Conservation (phyloP, 805 yeast genomes). For the Ogataea methylovora region DNA sequence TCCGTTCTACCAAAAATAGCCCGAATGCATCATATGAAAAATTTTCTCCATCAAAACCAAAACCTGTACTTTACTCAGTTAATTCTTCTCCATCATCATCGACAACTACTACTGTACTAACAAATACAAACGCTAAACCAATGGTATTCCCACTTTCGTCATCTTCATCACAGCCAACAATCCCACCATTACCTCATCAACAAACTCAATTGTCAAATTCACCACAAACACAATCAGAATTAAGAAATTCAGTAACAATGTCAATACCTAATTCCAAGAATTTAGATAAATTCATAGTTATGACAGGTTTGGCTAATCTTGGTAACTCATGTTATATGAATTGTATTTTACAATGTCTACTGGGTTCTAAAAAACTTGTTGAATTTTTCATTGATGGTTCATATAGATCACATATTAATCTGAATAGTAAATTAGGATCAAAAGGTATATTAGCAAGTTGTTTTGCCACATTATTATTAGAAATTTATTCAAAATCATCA, state of each 20-base stretch:
- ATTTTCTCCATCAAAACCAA: conserved; percentile 14
- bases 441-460: conserved; percentile 69
- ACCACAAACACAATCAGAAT: no score
- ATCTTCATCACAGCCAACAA: conserved; percentile 7
- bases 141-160: neutral
- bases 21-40: conserved; percentile 1
- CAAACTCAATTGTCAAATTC: neutral
- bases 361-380: conserved; percentile 62
- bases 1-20: neutral
- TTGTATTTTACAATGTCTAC: conserved; percentile 78
- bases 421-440: conserved; percentile 68
- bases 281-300: conserved; percentile 20
- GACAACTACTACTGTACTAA: neutral
- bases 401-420: conserved; percentile 62
- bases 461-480: conserved; percentile 52
- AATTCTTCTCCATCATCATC: conserved; percentile 7
- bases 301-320: conserved; percentile 70
- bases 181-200: conserved; percentile 8
- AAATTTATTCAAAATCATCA: conserved; percentile 38
- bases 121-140: neutral
- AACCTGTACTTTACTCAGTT: conserved; percentile 13
- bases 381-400: conserved; percentile 53
- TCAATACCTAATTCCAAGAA: conserved; percentile 1
- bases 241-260: no score
- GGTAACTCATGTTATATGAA: conserved; percentile 95